Evolutionary conservation across 257 asterid species (phyloP).

Genomic region (Plectranthus barbatus): DNA sequence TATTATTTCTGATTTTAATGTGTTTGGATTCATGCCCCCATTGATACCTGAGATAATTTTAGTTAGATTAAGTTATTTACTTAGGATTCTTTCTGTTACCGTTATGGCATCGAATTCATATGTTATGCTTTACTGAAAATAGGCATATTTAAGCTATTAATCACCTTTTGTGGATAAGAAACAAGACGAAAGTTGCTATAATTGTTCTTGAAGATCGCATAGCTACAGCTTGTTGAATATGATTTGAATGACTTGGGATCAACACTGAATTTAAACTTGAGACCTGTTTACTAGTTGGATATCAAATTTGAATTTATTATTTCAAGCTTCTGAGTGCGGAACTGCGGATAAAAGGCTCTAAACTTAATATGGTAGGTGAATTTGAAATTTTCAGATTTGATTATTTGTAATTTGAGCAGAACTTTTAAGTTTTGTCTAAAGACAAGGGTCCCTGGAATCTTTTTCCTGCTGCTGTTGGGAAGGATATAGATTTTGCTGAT

Average conservation of each 20-base stretch:
- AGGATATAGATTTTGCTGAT: too few relatives aligned
- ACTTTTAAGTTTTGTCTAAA: too few relatives aligned
- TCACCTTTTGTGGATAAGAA: background rate
- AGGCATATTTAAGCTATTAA: background rate
- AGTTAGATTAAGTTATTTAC: background rate
- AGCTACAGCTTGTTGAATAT: background rate
- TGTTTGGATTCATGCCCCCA: background rate
- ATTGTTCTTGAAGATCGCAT: background rate
- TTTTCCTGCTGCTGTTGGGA: too few relatives aligned
- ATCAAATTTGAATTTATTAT: too few relatives aligned
- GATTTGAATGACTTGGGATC: background rate
- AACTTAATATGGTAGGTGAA: background rate
- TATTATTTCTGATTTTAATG: background rate
- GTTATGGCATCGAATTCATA: too few relatives aligned
- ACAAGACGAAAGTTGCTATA: too few relatives aligned
- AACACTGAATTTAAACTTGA: background rate
- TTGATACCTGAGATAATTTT: too few relatives aligned
- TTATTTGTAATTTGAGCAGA: too few relatives aligned
- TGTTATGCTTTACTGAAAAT: background rate
- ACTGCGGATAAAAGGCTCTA: background rate
- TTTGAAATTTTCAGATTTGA: too few relatives aligned
- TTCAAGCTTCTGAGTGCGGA: background rate
- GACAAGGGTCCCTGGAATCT: too few relatives aligned
- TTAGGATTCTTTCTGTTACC: background rate
- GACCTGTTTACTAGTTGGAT: background rate